Evolutionary conservation across 106 monocot species (phyloP), one percentile per base, ranked within the genome.

Genomic region (Phalaenopsis equestris): DNA sequence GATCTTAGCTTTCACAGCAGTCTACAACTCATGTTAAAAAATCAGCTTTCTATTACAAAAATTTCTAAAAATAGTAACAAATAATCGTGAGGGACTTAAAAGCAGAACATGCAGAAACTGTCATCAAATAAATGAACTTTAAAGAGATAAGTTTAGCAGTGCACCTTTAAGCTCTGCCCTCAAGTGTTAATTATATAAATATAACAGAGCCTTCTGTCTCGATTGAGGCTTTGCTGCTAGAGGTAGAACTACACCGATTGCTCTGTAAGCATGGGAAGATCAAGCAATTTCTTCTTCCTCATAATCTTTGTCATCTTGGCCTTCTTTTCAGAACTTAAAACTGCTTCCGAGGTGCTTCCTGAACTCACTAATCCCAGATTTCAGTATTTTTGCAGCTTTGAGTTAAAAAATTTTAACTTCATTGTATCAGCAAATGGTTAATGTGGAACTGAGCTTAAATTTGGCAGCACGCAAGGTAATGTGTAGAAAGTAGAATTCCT

Each of bases 261-360:
- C 16, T 17, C 58, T 61, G 18, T 5, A 21, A 21, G 19, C n/a
- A 82, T 88, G 85, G 83, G 56, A 30, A 81, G 83, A 83, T 79
- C 85, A 80, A 16, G 14, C 24, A 10, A 42, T n/a, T 67, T 85
- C 64, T 43, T 77, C 52, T 52, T 52, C 52, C 14, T 52, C 52
- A 1, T 52, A 52, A 12, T 52, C 57, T 61, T 89, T 47, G 45
- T 87, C 55, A 6, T 87, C 75, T 16, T 87, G 16, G 46, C 86
- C 42, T 36, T 86, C 56, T 88, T 43, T 81, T 82, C 42, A 47
- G 77, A 52, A 36, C 79, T 23, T 41, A 64, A 37, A 23, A 30
- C 77, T 48, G 77, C 85, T 36, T 23, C 83, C 6, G 17, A 79
- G 77, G 90, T 90, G 81, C 43, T 80, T 55, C 41, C 39, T 79